Evolutionary conservation across 2,329 filamentous ascomycete genomes (phyloP).

Genomic region (Trichoderma harzianum): DNA sequence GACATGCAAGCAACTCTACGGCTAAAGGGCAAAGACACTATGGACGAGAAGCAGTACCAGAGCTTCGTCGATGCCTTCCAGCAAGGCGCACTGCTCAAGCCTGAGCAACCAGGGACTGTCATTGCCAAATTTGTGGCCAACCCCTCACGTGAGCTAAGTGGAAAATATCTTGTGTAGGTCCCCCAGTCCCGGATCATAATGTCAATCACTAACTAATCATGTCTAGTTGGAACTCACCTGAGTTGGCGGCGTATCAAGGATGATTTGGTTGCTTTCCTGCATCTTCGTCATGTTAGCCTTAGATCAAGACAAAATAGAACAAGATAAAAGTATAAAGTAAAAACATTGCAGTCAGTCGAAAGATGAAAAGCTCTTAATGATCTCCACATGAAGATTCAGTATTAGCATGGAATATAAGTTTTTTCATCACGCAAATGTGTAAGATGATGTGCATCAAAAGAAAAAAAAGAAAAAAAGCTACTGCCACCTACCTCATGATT

Average conservation of each 20-base stretch:
- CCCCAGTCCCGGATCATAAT: neutral
- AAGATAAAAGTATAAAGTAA: constrained; percentile 23
- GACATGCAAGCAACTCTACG: constrained; percentile 85
- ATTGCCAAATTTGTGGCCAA: constrained; percentile 74
- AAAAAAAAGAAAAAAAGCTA: constrained; percentile 22
- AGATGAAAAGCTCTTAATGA: constrained; percentile 76
- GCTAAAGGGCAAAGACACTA: constrained; percentile 50
- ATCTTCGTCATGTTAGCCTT: constrained; percentile 22
- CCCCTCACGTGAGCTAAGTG: constrained; percentile 65
- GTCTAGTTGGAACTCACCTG: constrained; percentile 39
- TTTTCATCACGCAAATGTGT: constrained; percentile 57
- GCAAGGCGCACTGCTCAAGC: constrained; percentile 68
- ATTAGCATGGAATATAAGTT: constrained; percentile 74
- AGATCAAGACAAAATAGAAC: constrained; percentile 1
- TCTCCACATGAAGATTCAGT: constrained; percentile 66
- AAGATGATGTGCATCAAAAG: constrained; percentile 15
- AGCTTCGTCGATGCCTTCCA: constrained; percentile 68
- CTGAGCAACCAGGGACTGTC: constrained; percentile 80
- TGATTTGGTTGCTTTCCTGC: constrained; percentile 20
- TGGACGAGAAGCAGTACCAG: constrained; percentile 57
- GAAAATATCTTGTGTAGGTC: constrained; percentile 67
- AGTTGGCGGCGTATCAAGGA: constrained; percentile 53
- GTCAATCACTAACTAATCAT: constrained; percentile 5
- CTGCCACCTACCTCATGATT: constrained; percentile 27
- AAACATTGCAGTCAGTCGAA: constrained; percentile 62